These are phyloP conservation scores for Fusarium albidum DNA, from an alignment of 2,329 filamentous ascomycete genomes.

Conservation along the genomic window DNA sequence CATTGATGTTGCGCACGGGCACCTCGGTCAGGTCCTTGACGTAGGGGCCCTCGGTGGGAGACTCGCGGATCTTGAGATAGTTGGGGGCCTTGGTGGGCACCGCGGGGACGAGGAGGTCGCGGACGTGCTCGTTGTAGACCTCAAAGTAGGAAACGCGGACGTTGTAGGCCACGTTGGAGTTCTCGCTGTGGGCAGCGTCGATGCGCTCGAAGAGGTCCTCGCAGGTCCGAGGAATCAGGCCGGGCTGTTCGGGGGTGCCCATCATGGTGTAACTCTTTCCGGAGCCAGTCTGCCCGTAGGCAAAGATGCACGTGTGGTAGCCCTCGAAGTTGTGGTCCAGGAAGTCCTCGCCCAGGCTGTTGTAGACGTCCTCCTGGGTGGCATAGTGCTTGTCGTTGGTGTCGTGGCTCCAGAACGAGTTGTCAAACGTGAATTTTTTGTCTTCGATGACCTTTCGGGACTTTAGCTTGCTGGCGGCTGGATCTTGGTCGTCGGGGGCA, in stretches of 20 bases:
- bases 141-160: conserved; percentile 99
- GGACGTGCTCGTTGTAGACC: conserved; percentile 99
- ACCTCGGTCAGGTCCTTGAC: conserved; percentile 96
- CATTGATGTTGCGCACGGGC: conserved; percentile 84
- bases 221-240: conserved; percentile 93
- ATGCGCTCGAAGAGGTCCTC: conserved; percentile 96
- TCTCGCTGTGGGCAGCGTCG: conserved; percentile 76
- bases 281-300: conserved; percentile 96
- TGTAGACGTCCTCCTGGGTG: conserved; percentile 91
- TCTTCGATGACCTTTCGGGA: conserved; percentile 82
- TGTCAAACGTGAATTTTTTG: conserved; percentile 95
- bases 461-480: conserved; percentile 65
- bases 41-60: conserved; percentile 92
- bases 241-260: conserved; percentile 85
- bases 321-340: conserved; percentile 99
- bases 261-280: conserved; percentile 99
- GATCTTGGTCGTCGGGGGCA: conserved; percentile 67
- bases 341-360: conserved; percentile 93
- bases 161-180: conserved; percentile 93
- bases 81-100: conserved; percentile 76
- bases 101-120: conserved; percentile 85
- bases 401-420: conserved; percentile 97
- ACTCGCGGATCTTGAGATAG: conserved; percentile 97
- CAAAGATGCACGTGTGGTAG: conserved; percentile 99
- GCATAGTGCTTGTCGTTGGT: conserved; percentile 84